Percentiles rank a stretch among this genome's conserved stretches.
Conservation (phyloP, 1,284 basidiomycete species). For the Fomitopsis pinicola region DNA sequence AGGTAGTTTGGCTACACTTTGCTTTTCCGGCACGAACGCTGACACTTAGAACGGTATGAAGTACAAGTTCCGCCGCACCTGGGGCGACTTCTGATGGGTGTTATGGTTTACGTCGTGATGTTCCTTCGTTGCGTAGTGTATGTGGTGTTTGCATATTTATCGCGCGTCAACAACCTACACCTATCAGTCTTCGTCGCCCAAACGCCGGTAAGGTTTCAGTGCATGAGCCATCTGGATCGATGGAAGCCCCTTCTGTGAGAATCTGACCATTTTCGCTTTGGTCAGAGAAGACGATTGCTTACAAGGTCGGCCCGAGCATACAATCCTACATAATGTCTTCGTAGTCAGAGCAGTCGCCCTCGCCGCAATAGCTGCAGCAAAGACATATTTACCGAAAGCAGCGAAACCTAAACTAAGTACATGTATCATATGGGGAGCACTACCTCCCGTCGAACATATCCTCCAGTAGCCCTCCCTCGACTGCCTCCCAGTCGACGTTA, state of each 20-base stretch:
- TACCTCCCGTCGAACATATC: slow-evolving; percentile 85
- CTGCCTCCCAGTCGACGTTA: slow-evolving; percentile 81
- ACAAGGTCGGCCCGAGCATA: not conserved
- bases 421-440: slow-evolving; percentile 2
- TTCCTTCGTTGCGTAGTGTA: not conserved
- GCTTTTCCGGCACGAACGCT: slow-evolving; percentile 30
- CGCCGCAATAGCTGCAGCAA: not conserved
- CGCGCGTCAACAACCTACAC: not conserved
- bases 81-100: slow-evolving; percentile 71
- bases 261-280: not conserved
- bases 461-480: slow-evolving; percentile 74
- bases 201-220: not conserved
- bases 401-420: not conserved
- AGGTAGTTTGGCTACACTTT: slow-evolving; percentile 13
- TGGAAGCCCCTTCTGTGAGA: not conserved
- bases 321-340: not conserved
- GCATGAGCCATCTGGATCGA: not conserved
- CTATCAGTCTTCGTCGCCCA: not conserved
- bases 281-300: not conserved
- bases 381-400: not conserved
- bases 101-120: not conserved
- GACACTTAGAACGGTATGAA: slow-evolving; percentile 57
- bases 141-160: slow-evolving; percentile 2
- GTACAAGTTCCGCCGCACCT: slow-evolving; percentile 84
- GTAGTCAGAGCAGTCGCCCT: not conserved